phyloP scores from a whole-genome alignment of 2,329 filamentous ascomycete genomes.

The Ophiostoma populinum region DNA sequence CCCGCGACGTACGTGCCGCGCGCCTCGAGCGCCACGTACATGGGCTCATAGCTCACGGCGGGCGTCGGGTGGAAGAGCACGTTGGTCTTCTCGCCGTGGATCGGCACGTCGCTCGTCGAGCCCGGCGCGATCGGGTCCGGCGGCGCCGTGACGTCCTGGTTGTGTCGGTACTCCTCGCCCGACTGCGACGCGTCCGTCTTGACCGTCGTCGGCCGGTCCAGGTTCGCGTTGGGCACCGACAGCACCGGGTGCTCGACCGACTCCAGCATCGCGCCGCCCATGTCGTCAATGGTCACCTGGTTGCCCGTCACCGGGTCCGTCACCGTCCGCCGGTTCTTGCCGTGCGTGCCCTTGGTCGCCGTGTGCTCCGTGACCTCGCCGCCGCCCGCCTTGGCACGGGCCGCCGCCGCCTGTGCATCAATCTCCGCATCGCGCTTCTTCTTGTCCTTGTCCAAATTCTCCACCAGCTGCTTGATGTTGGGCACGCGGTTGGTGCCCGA shows the following conservation, averaged over 20 bases:
- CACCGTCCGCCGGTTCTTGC: constrained; percentile 47
- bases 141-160: constrained; percentile 79
- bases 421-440: constrained; percentile 54
- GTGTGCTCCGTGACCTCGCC: constrained; percentile 26
- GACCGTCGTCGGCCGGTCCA: constrained; percentile 56
- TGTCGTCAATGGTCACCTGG: constrained; percentile 68
- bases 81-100: constrained; percentile 92
- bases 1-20: constrained; percentile 57
- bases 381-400: neutral
- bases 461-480: constrained; percentile 70
- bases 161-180: constrained; percentile 62
- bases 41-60: constrained; percentile 75
- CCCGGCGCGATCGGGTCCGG: constrained; percentile 72
- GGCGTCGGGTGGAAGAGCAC: constrained; percentile 92
- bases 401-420: constrained; percentile 28
- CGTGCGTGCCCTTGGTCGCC: constrained; percentile 21
- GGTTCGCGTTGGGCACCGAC: constrained; percentile 76
- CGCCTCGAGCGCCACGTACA: constrained; percentile 60
- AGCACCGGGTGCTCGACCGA: constrained; percentile 58
- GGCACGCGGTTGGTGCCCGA: constrained; percentile 72
- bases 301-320: constrained; percentile 80
- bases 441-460: constrained; percentile 65
- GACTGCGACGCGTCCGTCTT: constrained; percentile 56
- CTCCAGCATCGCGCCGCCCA: constrained; percentile 42
- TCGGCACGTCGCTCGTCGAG: constrained; percentile 82